Conservation (phyloP, 257 asterid genomes). For the Fraxinus quadrangulata region DNA sequence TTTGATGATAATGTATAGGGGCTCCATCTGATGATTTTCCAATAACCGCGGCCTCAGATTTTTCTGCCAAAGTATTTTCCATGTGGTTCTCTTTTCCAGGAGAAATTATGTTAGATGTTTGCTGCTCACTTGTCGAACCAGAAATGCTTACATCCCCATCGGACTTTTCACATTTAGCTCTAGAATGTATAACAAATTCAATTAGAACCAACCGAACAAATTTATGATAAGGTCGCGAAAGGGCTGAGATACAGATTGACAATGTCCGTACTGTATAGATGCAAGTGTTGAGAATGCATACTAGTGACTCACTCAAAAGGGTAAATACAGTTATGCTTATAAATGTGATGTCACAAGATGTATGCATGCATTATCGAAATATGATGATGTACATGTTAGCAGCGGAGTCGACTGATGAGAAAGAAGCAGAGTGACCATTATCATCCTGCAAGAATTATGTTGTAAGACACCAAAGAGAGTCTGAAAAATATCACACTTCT, state of each 20-base stretch:
- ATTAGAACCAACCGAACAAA: background rate
- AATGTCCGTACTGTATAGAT: background rate
- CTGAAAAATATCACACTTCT: slow-evolving; percentile 1
- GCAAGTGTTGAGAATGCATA: background rate
- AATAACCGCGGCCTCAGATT: slow-evolving; percentile 43
- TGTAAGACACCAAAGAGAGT: slow-evolving; percentile 25
- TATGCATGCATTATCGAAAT: slow-evolving; percentile 14
- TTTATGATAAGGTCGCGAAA: slow-evolving; percentile 2
- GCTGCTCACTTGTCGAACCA: slow-evolving; percentile 38
- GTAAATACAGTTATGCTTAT: background rate
- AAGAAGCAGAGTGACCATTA: slow-evolving; percentile 39
- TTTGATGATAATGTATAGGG: slow-evolving; percentile 38
- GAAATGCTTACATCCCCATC: slow-evolving; percentile 43
- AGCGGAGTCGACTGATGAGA: slow-evolving; percentile 37
- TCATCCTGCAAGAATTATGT: slow-evolving; percentile 47
- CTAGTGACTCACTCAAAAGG: background rate
- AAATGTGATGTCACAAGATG: background rate
- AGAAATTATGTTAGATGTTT: slow-evolving; percentile 26
- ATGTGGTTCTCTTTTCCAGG: slow-evolving; percentile 43
- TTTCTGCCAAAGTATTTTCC: slow-evolving; percentile 49
- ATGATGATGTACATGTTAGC: slow-evolving; percentile 38
- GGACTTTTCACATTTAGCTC: slow-evolving; percentile 50
- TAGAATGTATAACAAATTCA: slow-evolving; percentile 28
- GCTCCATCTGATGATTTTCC: slow-evolving; percentile 53
- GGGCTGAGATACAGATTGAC: slow-evolving; percentile 1